These are phyloP conservation scores for Linnemannia hyalina DNA, from an alignment of 192 early-diverging fungal genomes.

Conservation along the genomic window DNA sequence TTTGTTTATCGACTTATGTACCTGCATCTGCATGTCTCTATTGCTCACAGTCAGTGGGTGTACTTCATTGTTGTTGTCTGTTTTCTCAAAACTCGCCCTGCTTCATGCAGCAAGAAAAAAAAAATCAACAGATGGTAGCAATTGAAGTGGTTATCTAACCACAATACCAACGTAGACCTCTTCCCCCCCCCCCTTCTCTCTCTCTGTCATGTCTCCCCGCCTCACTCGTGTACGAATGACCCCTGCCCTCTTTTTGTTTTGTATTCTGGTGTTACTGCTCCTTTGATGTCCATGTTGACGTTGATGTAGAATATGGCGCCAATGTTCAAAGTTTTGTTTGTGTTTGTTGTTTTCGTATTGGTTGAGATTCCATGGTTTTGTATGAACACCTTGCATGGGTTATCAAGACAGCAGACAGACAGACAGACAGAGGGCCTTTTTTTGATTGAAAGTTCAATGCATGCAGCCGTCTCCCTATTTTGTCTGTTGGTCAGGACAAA, in stretches of 20 bases:
- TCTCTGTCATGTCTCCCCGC: not conserved
- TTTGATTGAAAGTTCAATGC: not conserved
- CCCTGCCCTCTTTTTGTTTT: not conserved
- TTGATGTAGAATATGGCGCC: not conserved
- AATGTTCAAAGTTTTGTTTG: not conserved
- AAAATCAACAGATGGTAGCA: not conserved
- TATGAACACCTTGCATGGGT: not conserved
- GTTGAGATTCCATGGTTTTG: not conserved
- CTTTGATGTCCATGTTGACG: not conserved
- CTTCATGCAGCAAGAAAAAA: not conserved
- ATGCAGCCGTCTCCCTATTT: constrained; percentile 8
- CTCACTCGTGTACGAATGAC: not conserved
- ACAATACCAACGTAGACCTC: not conserved
- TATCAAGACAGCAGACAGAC: not conserved
- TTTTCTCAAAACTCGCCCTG: not conserved
- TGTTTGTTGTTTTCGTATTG: not conserved
- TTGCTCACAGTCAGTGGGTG: not conserved
- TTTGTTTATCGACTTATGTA: not conserved
- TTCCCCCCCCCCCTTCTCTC: not conserved
- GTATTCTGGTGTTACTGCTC: not conserved
- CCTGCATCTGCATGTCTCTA: not conserved
- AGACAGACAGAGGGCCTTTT: not conserved
- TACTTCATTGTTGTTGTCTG: not conserved
- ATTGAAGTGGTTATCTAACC: not conserved
- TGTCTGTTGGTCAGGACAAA: constrained; percentile 1